These are phyloP conservation scores for Micromonas commoda DNA, from an alignment of 139 green algal species.

Conservation along the genomic window DNA sequence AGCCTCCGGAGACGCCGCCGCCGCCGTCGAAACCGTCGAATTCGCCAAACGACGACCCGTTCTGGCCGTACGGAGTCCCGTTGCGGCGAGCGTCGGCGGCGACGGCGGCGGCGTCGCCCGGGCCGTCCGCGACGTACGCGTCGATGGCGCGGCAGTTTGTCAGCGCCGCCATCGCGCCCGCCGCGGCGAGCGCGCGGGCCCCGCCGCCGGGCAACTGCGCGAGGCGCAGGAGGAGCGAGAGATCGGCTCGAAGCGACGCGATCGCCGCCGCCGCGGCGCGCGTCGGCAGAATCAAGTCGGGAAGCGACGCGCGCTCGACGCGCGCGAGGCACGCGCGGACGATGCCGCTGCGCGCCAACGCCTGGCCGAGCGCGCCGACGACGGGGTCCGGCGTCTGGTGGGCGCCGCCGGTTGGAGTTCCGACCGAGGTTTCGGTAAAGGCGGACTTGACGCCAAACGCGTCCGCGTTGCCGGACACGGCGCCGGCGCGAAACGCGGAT, in stretches of 20 bases:
- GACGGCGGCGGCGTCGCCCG: background rate
- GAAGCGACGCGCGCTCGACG: background rate
- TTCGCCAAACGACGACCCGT: no score
- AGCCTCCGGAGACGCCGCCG: background rate
- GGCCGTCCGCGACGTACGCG: background rate
- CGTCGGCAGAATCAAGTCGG: constrained; percentile 1
- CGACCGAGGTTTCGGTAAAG: no score
- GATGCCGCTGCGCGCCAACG: background rate
- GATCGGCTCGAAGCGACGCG: background rate
- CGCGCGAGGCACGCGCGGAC: background rate
- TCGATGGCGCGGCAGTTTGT: constrained; percentile 14
- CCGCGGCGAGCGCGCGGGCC: background rate
- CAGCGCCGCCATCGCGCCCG: constrained; percentile 2
- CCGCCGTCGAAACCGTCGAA: background rate
- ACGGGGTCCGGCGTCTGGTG: background rate
- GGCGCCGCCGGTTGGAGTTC: no score
- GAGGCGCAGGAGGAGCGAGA: constrained; percentile 9
- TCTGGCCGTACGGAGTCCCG: no score
- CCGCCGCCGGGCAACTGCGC: background rate
- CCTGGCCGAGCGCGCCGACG: background rate
- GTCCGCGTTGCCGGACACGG: background rate
- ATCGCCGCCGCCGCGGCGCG: background rate
- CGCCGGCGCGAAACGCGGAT: no score
- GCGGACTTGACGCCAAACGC: background rate
- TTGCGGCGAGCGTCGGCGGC: no score